phyloP scores from a whole-genome alignment of 768 basidiomycete genomes.

The Boletus rubescentipes region DNA sequence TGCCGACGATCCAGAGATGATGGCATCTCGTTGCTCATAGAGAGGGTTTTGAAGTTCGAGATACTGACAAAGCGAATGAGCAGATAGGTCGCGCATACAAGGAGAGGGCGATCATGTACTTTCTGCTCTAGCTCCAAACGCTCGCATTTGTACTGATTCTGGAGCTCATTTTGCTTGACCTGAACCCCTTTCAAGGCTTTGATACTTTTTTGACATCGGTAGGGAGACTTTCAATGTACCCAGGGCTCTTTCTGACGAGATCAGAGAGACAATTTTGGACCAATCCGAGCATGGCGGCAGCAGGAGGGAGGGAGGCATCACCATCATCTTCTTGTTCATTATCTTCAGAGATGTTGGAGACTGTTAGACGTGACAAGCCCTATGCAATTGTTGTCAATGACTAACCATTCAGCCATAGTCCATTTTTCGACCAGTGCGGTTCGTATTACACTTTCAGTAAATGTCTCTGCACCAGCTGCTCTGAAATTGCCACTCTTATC shows the following conservation, averaged over 20 bases:
- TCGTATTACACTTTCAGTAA: slow-evolving; percentile 31
- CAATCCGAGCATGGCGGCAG: slow-evolving; percentile 73
- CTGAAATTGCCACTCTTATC: slow-evolving; percentile 35
- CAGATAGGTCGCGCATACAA: slow-evolving; percentile 12
- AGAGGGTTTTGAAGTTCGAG: slow-evolving; percentile 76
- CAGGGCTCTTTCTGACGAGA: slow-evolving; percentile 88
- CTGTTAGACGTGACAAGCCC: slow-evolving; percentile 83
- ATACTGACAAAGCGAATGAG: slow-evolving; percentile 46
- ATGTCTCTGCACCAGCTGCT: slow-evolving; percentile 43
- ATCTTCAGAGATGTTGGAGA: slow-evolving; percentile 85
- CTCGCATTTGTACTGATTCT: slow-evolving; percentile 90
- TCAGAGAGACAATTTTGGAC: slow-evolving; percentile 85
- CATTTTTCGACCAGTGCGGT: slow-evolving; percentile 33
- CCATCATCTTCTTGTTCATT: slow-evolving; percentile 68
- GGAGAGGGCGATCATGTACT: slow-evolving; percentile 43
- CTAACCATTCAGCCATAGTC: slow-evolving; percentile 20
- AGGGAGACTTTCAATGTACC: slow-evolving; percentile 91
- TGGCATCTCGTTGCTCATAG: slow-evolving; percentile 80
- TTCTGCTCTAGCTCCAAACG: slow-evolving; percentile 96
- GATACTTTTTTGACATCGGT: slow-evolving; percentile 76
- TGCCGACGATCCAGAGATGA: slow-evolving; percentile 74
- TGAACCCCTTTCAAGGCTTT: slow-evolving; percentile 95
- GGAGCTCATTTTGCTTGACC: slow-evolving; percentile 85
- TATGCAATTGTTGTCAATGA: slow-evolving; percentile 52
- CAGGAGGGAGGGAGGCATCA: slow-evolving; percentile 41